Conservation (phyloP, 2,329 filamentous ascomycete genomes). For the Akanthomyces lecanii region DNA sequence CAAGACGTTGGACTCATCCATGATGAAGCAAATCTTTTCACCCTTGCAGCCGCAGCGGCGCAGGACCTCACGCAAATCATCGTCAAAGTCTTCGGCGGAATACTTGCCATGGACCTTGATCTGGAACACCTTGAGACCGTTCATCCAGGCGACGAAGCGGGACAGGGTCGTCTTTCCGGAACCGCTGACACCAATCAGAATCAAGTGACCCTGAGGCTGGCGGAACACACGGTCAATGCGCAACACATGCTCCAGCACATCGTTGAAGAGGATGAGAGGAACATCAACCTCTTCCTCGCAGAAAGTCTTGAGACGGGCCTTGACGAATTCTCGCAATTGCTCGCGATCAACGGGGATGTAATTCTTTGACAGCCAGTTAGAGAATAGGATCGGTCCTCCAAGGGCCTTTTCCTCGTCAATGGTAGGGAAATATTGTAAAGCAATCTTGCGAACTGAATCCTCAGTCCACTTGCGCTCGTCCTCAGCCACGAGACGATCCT, state of each 20-base stretch:
- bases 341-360: conserved; percentile 96
- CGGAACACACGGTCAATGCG: conserved; percentile 98
- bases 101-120: conserved; percentile 99
- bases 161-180: conserved; percentile 98
- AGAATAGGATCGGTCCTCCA: conserved; percentile 91
- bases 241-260: conserved; percentile 95
- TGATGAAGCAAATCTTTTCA: conserved; percentile 99
- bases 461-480: conserved; percentile 95
- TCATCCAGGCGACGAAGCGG: conserved; percentile 99
- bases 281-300: conserved; percentile 99
- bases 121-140: conserved; percentile 96
- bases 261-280: conserved; percentile 97
- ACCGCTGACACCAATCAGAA: conserved; percentile 96
- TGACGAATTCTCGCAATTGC: conserved; percentile 92
- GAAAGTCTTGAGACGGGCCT: conserved; percentile 94
- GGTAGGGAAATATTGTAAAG: conserved; percentile 89
- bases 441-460: conserved; percentile 79
- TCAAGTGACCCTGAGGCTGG: conserved; percentile 95
- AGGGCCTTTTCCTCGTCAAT: conserved; percentile 87
- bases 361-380: conserved; percentile 98
- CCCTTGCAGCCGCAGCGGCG: conserved; percentile 94
- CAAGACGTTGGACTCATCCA: conserved; percentile 98
- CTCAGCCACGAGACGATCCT: conserved; percentile 91
- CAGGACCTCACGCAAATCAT: conserved; percentile 90
- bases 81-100: conserved; percentile 96